phyloP scores from a whole-genome alignment of 768 basidiomycete species.

The Hypsizygus marmoreus region DNA sequence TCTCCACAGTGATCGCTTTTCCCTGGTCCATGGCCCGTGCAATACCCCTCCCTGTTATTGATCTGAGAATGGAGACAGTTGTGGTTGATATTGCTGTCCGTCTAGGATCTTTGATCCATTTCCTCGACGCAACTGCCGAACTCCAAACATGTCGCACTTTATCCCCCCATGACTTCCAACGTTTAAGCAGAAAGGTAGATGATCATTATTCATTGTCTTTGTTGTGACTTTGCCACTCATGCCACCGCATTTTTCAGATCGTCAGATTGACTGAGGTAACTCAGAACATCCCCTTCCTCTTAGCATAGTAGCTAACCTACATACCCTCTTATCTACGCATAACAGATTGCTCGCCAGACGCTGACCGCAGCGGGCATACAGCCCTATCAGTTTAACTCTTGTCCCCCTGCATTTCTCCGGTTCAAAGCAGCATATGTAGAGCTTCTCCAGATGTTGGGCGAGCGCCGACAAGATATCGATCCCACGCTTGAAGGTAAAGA shows the following conservation, averaged over 20 bases:
- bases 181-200: constrained; percentile 35
- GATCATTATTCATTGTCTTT: constrained; percentile 1
- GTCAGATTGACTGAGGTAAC: constrained; percentile 54
- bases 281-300: constrained; percentile 3
- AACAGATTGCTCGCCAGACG: constrained; percentile 49
- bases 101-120: constrained; percentile 30
- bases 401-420: constrained; percentile 37
- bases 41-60: constrained; percentile 10
- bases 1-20: constrained; percentile 4
- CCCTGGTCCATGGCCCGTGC: constrained; percentile 11
- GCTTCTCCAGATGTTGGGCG: constrained; percentile 43
- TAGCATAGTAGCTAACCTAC: constrained; percentile 13
- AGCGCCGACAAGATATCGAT: constrained; percentile 34
- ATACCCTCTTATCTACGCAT: constrained; percentile 4
- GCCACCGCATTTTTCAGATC: constrained; percentile 36
- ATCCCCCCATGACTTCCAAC: constrained; percentile 23
- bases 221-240: constrained; percentile 9
- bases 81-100: constrained; percentile 30
- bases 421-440: constrained; percentile 53
- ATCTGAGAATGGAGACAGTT: constrained; percentile 25
- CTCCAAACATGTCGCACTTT: constrained; percentile 26
- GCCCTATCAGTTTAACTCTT: constrained; percentile 47
- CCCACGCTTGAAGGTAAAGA: constrained; percentile 34
- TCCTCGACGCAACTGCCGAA: constrained; percentile 31
- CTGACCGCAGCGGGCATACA: constrained; percentile 43